A percentile compares a stretch with the other conserved stretches of the same genome.
phyloP scores from a whole-genome alignment of 2,329 filamentous ascomycete genomes.

The Ophiosphaerella narmari region DNA sequence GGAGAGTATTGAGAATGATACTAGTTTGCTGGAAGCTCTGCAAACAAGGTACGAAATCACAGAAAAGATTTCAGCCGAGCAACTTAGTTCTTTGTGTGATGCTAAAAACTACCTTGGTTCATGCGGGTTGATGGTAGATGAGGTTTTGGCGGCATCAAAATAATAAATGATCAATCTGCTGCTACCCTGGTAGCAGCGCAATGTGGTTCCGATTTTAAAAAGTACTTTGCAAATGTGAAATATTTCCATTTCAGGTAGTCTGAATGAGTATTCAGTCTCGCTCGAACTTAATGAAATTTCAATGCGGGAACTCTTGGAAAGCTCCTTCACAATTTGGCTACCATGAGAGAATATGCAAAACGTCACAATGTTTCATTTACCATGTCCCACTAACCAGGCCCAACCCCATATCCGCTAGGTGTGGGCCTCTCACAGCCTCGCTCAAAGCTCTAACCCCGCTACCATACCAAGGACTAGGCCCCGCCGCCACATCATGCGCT shows the following conservation, averaged over 20 bases:
- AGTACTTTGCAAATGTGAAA: no score
- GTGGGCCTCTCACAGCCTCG: constrained; percentile 23
- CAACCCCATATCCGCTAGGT: constrained; percentile 4
- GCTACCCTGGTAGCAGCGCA: background rate
- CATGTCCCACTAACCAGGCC: constrained; percentile 29
- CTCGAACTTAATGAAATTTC: background rate
- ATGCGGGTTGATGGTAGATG: constrained; percentile 43
- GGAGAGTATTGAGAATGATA: constrained; percentile 53
- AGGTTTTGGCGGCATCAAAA: constrained; percentile 37
- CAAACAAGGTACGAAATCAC: constrained; percentile 49
- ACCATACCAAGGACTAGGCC: constrained; percentile 24
- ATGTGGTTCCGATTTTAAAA: no score
- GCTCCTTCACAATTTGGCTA: background rate
- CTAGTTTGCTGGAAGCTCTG: constrained; percentile 51
- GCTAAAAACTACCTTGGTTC: constrained; percentile 53
- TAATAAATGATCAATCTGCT: constrained; percentile 14
- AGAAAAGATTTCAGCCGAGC: constrained; percentile 50
- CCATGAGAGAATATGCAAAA: background rate
- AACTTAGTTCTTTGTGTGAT: constrained; percentile 61
- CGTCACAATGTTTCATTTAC: constrained; percentile 14
- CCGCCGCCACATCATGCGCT: constrained; percentile 41
- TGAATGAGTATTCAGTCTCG: background rate
- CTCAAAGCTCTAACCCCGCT: constrained; percentile 31
- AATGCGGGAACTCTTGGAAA: background rate
- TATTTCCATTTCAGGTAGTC: background rate